Conservation (phyloP, 345 rosid species). For the Hibiscus syriacus region DNA sequence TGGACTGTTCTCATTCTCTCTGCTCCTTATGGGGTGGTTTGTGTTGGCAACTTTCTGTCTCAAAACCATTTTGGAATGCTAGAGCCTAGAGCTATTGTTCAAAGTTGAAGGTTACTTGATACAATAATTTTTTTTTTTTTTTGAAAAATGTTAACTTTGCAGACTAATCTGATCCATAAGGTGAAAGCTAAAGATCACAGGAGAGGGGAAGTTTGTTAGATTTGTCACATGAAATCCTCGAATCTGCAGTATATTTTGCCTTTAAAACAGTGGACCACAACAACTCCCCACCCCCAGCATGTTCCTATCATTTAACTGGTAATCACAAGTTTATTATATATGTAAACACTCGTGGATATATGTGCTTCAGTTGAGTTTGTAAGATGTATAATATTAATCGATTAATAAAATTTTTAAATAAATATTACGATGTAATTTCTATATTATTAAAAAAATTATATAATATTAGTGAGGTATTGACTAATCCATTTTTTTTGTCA, state of each 20-base stretch:
- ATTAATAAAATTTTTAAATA: too few relatives aligned
- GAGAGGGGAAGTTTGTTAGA: not conserved
- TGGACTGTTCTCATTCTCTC: constrained; percentile 53
- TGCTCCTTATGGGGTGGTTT: constrained; percentile 66
- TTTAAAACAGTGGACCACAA: not conserved
- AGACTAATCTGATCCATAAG: too few relatives aligned
- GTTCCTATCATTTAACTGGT: not conserved
- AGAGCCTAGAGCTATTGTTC: not conserved
- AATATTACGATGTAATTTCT: too few relatives aligned
- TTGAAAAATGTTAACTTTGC: too few relatives aligned
- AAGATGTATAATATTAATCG: too few relatives aligned
- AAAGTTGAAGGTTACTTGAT: too few relatives aligned
- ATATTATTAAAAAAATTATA: too few relatives aligned
- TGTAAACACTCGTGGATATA: not conserved
- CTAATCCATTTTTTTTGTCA: too few relatives aligned
- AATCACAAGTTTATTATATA: not conserved
- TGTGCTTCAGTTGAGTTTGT: too few relatives aligned
- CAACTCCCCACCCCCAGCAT: not conserved
- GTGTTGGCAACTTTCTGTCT: constrained; percentile 53
- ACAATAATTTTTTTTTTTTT: too few relatives aligned
- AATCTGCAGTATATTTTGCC: not conserved
- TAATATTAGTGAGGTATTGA: too few relatives aligned
- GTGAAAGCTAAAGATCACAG: not conserved
- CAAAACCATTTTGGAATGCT: constrained; percentile 39
- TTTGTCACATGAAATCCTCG: not conserved